phyloP scores from a whole-genome alignment of 768 basidiomycete genomes.

The Rhodosporidiobolus sp. region DNA sequence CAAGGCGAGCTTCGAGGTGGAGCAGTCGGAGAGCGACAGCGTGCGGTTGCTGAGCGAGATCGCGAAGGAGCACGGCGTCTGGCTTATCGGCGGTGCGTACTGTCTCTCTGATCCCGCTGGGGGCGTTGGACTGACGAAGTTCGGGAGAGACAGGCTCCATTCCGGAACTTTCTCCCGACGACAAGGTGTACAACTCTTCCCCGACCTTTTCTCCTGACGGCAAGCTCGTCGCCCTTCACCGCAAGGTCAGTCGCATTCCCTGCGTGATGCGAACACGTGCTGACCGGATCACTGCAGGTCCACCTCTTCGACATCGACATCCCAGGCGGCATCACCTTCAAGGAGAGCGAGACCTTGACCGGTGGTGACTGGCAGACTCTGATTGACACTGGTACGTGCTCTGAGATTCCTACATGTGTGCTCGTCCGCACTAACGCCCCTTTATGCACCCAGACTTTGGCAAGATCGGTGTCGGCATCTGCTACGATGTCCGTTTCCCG shows the following conservation, averaged over 20 bases:
- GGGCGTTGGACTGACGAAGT: background rate
- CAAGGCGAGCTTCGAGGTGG: conserved; percentile 58
- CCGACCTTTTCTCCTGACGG: conserved; percentile 16
- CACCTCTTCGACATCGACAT: conserved; percentile 99
- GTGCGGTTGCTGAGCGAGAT: conserved; percentile 74
- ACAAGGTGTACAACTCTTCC: conserved; percentile 85
- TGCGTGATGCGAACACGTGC: too few species aligned
- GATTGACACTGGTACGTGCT: conserved; percentile 74
- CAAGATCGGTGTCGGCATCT: conserved; percentile 92
- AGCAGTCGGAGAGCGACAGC: conserved; percentile 64
- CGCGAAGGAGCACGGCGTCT: conserved; percentile 72
- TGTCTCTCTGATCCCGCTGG: background rate
- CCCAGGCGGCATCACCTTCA: conserved; percentile 80
- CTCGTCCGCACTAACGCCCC: background rate
- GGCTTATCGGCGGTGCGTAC: conserved; percentile 83
- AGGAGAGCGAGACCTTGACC: conserved; percentile 56
- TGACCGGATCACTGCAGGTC: conserved; percentile 49
- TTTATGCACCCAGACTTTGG: conserved; percentile 76
- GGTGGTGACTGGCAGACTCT: conserved; percentile 69
- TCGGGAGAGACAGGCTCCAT: conserved; percentile 66
- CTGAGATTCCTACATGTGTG: background rate
- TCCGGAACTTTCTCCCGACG: conserved; percentile 69
- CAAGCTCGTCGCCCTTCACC: conserved; percentile 57
- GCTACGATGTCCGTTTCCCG: conserved; percentile 92
- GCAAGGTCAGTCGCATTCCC: conserved; percentile 65